phyloP scores from a whole-genome alignment of 1,139 yeast species.

The Candida sp. region DNA sequence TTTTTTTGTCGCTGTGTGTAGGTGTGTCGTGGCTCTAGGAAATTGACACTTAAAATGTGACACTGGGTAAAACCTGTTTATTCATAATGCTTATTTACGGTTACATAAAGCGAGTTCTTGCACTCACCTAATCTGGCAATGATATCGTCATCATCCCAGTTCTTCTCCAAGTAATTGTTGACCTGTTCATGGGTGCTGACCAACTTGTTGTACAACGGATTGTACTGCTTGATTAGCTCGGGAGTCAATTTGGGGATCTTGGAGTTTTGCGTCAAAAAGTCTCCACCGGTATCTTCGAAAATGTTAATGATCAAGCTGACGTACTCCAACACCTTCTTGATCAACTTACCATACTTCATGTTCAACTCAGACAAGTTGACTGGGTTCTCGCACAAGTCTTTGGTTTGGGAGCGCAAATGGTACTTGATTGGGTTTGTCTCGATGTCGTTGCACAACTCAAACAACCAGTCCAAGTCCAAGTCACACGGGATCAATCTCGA shows the following conservation, averaged over 20 bases:
- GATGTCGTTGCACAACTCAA: conserved; percentile 47
- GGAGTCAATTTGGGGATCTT: conserved; percentile 45
- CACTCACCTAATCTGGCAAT: conserved; percentile 31
- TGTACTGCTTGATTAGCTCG: conserved; percentile 24
- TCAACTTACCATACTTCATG: conserved; percentile 21
- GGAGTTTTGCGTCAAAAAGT: conserved; percentile 42
- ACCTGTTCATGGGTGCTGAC: conserved; percentile 26
- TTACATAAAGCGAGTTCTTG: conserved; percentile 2
- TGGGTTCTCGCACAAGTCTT: conserved; percentile 40
- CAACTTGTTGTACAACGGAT: conserved; percentile 25
- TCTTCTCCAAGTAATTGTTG: conserved; percentile 35
- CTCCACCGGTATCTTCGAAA: conserved; percentile 40
- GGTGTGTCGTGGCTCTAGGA: no score
- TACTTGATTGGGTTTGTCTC: conserved; percentile 52
- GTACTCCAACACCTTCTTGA: conserved; percentile 31
- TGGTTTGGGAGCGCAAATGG: conserved; percentile 49
- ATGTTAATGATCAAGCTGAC: conserved; percentile 34
- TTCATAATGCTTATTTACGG: conserved; percentile 1
- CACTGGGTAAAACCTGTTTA: not conserved
- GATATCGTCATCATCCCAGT: conserved; percentile 47
- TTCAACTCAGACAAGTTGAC: conserved; percentile 42
- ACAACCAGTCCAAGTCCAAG: conserved; percentile 36
- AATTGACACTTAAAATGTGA: no score
- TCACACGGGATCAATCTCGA: conserved; percentile 26
- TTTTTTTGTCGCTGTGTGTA: no score